phyloP scores from a whole-genome alignment of 164 flowering plant genomes.

The Nymphaea thermarum region DNA sequence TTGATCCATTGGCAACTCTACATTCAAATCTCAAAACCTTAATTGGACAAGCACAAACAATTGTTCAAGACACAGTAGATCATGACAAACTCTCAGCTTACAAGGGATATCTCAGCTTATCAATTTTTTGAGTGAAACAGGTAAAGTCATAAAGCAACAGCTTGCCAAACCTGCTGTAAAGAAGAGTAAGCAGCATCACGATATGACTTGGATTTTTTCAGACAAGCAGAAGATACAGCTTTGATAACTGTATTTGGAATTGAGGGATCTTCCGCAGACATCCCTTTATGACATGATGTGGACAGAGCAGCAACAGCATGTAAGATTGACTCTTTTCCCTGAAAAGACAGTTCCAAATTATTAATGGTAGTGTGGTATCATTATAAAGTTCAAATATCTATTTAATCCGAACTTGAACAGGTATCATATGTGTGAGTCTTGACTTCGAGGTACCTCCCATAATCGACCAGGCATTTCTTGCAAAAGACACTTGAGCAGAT shows the following conservation, averaged over 20 bases:
- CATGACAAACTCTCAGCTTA: too few relatives aligned
- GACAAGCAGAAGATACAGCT: slow-evolving; percentile 58
- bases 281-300: slow-evolving; percentile 58
- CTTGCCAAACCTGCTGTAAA: slow-evolving; percentile 57
- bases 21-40: too few relatives aligned
- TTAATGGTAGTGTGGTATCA: too few relatives aligned
- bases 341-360: slow-evolving; percentile 4
- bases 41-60: too few relatives aligned
- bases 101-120: too few relatives aligned
- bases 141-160: too few relatives aligned
- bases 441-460: slow-evolving; percentile 67
- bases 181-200: slow-evolving; percentile 80
- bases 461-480: slow-evolving; percentile 86
- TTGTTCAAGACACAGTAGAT: too few relatives aligned
- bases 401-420: too few relatives aligned
- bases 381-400: too few relatives aligned
- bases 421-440: too few relatives aligned
- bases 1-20: too few relatives aligned
- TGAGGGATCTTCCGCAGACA: slow-evolving; percentile 44
- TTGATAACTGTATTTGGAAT: slow-evolving; percentile 45
- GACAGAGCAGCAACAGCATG: slow-evolving; percentile 73
- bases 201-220: slow-evolving; percentile 59
- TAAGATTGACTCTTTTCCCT: slow-evolving; percentile 87
- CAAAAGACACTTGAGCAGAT: slow-evolving; percentile 51
- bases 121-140: too few relatives aligned